These are phyloP conservation scores for Candida cerambycidarum DNA, from an alignment of 805 yeast genomes.

Conservation along the genomic window DNA sequence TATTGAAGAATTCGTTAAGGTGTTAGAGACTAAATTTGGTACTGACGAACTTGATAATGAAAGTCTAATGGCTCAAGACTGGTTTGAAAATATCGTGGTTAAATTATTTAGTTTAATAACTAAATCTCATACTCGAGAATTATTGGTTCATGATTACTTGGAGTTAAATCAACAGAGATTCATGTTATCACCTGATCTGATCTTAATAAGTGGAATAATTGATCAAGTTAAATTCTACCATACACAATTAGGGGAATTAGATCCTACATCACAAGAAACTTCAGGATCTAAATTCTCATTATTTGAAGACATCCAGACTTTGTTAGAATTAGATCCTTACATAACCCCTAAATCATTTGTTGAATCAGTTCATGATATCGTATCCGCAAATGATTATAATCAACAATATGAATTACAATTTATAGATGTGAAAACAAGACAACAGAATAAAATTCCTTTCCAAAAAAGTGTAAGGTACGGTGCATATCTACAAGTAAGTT, in stretches of 20 bases:
- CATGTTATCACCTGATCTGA: conserved; percentile 17
- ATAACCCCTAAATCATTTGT: conserved; percentile 28
- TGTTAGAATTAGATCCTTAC: conserved; percentile 15
- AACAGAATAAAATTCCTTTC: conserved; percentile 41
- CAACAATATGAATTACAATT: conserved; percentile 16
- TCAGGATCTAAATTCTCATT: conserved; percentile 18
- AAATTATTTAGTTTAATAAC: conserved; percentile 41
- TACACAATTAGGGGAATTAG: neutral
- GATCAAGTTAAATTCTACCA: conserved; percentile 44
- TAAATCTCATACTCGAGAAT: conserved; percentile 60
- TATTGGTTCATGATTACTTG: conserved; percentile 54
- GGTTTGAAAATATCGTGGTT: conserved; percentile 43
- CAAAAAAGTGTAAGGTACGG: conserved; percentile 49
- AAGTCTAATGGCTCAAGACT: conserved; percentile 26
- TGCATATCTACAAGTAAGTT: conserved; percentile 59
- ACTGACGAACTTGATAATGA: conserved; percentile 8
- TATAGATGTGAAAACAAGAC: conserved; percentile 64
- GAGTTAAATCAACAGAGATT: conserved; percentile 27
- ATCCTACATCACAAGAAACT: neutral
- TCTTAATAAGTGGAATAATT: conserved; percentile 63
- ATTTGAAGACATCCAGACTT: conserved; percentile 24
- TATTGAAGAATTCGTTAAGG: conserved; percentile 13
- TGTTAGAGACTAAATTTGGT: conserved; percentile 8
- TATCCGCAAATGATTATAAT: conserved; percentile 11
- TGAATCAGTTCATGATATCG: conserved; percentile 14